A percentile compares a stretch with the other conserved stretches of the same genome.
phyloP scores from a whole-genome alignment of 1,284 basidiomycete genomes.

The Ustilago shanxiensis region DNA sequence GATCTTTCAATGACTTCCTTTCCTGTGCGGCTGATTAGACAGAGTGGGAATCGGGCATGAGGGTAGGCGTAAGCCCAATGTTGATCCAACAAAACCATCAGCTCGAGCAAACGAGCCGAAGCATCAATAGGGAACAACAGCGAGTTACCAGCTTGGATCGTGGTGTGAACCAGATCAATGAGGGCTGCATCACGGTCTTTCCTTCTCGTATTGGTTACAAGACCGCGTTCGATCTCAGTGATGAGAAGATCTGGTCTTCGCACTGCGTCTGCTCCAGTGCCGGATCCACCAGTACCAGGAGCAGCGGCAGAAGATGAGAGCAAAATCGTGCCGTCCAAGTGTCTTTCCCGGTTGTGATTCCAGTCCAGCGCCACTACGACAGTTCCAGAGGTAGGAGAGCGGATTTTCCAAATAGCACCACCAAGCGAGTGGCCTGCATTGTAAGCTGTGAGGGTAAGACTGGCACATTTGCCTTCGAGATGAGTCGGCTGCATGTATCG shows the following conservation, averaged over 20 bases:
- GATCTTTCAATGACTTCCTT: constrained; percentile 95
- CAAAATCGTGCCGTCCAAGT: constrained; percentile 89
- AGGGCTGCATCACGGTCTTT: constrained; percentile 86
- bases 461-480: constrained; percentile 79
- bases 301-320: constrained; percentile 51
- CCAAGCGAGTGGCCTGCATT: constrained; percentile 95
- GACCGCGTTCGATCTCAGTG: constrained; percentile 84
- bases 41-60: constrained; percentile 74
- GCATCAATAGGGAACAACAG: constrained; percentile 93
- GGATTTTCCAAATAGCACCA: constrained; percentile 97
- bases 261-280: constrained; percentile 50
- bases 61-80: constrained; percentile 93
- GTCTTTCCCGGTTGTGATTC: constrained; percentile 96
- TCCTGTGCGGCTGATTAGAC: constrained; percentile 88
- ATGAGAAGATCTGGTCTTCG: constrained; percentile 77
- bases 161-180: constrained; percentile 79
- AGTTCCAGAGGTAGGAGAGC: constrained; percentile 94
- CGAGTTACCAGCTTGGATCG: constrained; percentile 82
- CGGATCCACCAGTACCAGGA: constrained; percentile 34
- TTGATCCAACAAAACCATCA: constrained; percentile 94
- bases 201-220: constrained; percentile 84
- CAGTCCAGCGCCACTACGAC: constrained; percentile 94
- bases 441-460: constrained; percentile 92
- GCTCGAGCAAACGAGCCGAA: constrained; percentile 90
- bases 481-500: constrained; percentile 96